Evolutionary conservation across 345 rosid species (phyloP).

Genomic region (Eutrema yunnanense): DNA sequence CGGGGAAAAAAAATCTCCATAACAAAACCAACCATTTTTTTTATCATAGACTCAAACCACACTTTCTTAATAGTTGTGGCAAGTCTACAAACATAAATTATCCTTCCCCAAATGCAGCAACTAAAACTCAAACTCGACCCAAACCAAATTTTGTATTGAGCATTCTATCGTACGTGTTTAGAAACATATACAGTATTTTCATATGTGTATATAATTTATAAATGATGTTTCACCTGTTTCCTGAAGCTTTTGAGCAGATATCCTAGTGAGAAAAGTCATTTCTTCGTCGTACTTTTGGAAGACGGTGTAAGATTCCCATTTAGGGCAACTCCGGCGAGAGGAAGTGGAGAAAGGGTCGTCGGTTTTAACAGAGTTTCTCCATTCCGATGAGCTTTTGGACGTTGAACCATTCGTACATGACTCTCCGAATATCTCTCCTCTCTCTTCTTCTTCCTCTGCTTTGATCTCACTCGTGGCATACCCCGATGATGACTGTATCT

Average conservation of each 20-base stretch:
- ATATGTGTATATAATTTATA: background rate
- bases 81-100: no score
- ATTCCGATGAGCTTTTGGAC: slow-evolving; percentile 96
- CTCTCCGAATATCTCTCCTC: slow-evolving; percentile 66
- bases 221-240: slow-evolving; percentile 60
- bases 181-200: background rate
- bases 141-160: background rate
- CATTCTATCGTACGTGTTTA: background rate
- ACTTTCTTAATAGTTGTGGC: no score
- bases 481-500: slow-evolving; percentile 11
- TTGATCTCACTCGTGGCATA: slow-evolving; percentile 28
- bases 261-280: slow-evolving; percentile 77
- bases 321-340: slow-evolving; percentile 86
- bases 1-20: no score
- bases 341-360: slow-evolving; percentile 97
- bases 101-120: no score
- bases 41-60: no score
- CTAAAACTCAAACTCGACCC: no score
- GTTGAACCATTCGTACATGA: slow-evolving; percentile 86
- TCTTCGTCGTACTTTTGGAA: slow-evolving; percentile 97
- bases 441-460: slow-evolving; percentile 43
- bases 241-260: slow-evolving; percentile 86
- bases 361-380: slow-evolving; percentile 86
- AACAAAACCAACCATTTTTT: no score
- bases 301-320: slow-evolving; percentile 95